Conservation (phyloP, 2,329 filamentous ascomycete species). For the Cytospora schulzeri region DNA sequence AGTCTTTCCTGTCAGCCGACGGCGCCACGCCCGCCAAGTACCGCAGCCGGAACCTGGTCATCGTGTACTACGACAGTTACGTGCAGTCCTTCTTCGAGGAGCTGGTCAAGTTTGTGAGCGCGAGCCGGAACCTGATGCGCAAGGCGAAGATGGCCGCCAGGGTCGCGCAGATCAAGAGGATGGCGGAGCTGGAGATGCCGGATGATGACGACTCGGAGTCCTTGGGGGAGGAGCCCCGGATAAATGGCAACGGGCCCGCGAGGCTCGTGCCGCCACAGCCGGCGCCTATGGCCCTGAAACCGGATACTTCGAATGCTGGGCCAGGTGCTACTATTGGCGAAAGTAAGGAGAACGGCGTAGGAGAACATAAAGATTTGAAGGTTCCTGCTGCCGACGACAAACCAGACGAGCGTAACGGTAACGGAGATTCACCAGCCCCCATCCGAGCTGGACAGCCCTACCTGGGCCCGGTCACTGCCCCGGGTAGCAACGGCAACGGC, state of each 20-base stretch:
- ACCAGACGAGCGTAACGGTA: slow-evolving; percentile 20
- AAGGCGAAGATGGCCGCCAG: slow-evolving; percentile 85
- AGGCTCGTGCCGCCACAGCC: slow-evolving; percentile 13
- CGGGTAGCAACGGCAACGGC: background rate
- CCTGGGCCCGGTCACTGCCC: slow-evolving; percentile 28
- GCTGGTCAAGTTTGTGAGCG: slow-evolving; percentile 79
- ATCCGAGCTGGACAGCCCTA: slow-evolving; percentile 31
- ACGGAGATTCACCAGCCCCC: slow-evolving; percentile 25
- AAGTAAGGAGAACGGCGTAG: background rate
- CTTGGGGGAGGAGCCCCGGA: slow-evolving; percentile 21
- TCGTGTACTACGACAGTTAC: slow-evolving; percentile 90
- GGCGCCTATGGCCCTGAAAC: background rate
- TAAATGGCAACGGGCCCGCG: slow-evolving; percentile 31
- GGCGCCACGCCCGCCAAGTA: slow-evolving; percentile 53
- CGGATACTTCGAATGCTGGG: background rate
- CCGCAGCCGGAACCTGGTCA: slow-evolving; percentile 73
- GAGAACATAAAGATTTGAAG: slow-evolving; percentile 21
- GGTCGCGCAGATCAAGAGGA: slow-evolving; percentile 64
- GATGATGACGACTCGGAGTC: slow-evolving; percentile 50
- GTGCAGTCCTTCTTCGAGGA: slow-evolving; percentile 82
- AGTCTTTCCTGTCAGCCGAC: slow-evolving; percentile 55
- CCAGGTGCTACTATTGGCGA: background rate
- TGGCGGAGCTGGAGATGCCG: slow-evolving; percentile 61
- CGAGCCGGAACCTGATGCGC: slow-evolving; percentile 79
- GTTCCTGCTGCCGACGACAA: slow-evolving; percentile 33